These are phyloP conservation scores for Erigeron philadelphicus DNA, from an alignment of 140 eudicot genomes.

Conservation along the genomic window DNA sequence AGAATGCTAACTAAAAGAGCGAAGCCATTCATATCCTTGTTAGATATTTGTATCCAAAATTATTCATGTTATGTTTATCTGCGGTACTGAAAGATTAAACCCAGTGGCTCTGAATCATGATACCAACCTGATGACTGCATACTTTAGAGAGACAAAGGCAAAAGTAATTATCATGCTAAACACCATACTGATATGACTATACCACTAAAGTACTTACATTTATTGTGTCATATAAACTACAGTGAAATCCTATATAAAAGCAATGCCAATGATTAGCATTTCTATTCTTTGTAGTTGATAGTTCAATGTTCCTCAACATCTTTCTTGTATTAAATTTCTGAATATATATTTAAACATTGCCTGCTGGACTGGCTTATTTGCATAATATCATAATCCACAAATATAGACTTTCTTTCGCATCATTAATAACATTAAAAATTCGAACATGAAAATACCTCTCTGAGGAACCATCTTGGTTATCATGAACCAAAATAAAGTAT, in stretches of 20 bases:
- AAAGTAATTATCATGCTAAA: slow-evolving; percentile 11
- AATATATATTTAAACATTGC: neutral
- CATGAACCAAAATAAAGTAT: slow-evolving; percentile 73
- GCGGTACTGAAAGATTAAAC: slow-evolving; percentile 8
- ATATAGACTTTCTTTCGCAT: neutral
- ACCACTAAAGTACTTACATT: neutral
- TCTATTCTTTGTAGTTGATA: neutral
- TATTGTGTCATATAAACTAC: neutral
- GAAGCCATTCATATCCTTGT: neutral
- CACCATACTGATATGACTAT: slow-evolving; percentile 1
- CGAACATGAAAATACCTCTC: slow-evolving; percentile 50
- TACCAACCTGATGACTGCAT: slow-evolving; percentile 5
- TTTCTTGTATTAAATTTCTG: slow-evolving; percentile 3
- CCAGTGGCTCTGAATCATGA: slow-evolving; percentile 8
- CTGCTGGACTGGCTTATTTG: slow-evolving; percentile 6
- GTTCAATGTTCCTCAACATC: neutral
- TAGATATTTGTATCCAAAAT: neutral
- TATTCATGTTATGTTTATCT: slow-evolving; percentile 6
- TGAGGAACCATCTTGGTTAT: slow-evolving; percentile 58
- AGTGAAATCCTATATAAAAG: slow-evolving; percentile 4
- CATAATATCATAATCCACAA: neutral
- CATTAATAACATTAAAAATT: slow-evolving; percentile 6
- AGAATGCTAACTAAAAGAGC: neutral
- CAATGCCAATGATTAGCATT: neutral
- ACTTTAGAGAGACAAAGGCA: neutral